phyloP scores from a whole-genome alignment of 352 stramenopile species.

The Halophytophthora batemanensis region DNA sequence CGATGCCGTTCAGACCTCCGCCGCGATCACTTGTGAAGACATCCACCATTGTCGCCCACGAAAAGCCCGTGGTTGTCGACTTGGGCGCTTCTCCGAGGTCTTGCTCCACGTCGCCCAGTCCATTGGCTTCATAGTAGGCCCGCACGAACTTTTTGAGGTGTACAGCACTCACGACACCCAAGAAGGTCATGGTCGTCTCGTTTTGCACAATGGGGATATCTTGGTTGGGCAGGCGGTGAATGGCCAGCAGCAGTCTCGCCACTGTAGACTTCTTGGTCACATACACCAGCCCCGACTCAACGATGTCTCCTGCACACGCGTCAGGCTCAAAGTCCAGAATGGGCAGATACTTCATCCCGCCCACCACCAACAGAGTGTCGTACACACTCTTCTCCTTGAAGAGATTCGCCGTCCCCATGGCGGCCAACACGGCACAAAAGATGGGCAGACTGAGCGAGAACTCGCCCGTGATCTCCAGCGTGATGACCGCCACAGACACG shows the following conservation, averaged over 20 bases:
- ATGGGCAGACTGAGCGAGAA: slow-evolving; percentile 74
- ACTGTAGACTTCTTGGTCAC: slow-evolving; percentile 60
- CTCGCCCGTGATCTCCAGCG: slow-evolving; percentile 69
- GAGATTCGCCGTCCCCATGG: slow-evolving; percentile 50
- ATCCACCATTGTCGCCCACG: slow-evolving; percentile 48
- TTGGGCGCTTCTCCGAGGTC: slow-evolving; percentile 55
- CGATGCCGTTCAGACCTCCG: slow-evolving; percentile 49
- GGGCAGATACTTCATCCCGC: slow-evolving; percentile 63
- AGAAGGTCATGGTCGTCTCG: slow-evolving; percentile 48
- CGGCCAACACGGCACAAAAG: slow-evolving; percentile 55
- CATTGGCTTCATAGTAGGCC: slow-evolving; percentile 42
- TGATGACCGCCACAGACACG: slow-evolving; percentile 80
- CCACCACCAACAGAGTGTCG: slow-evolving; percentile 62
- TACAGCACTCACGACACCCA: slow-evolving; percentile 42
- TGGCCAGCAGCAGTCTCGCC: slow-evolving; percentile 45
- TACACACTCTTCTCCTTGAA: slow-evolving; percentile 64
- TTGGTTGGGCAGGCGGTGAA: slow-evolving; percentile 53
- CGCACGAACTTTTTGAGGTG: slow-evolving; percentile 60
- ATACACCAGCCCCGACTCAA: slow-evolving; percentile 54
- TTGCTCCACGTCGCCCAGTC: slow-evolving; percentile 40
- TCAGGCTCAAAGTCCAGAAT: slow-evolving; percentile 58
- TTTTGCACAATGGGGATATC: slow-evolving; percentile 64
- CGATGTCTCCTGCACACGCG: slow-evolving; percentile 48
- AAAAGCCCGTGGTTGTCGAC: slow-evolving; percentile 24
- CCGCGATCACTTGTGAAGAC: slow-evolving; percentile 32